Percentiles rank a stretch among this genome's conserved stretches.
These are phyloP conservation scores for Acacia pycnantha DNA, from an alignment of 331 rosid genomes.

Conservation along the genomic window DNA sequence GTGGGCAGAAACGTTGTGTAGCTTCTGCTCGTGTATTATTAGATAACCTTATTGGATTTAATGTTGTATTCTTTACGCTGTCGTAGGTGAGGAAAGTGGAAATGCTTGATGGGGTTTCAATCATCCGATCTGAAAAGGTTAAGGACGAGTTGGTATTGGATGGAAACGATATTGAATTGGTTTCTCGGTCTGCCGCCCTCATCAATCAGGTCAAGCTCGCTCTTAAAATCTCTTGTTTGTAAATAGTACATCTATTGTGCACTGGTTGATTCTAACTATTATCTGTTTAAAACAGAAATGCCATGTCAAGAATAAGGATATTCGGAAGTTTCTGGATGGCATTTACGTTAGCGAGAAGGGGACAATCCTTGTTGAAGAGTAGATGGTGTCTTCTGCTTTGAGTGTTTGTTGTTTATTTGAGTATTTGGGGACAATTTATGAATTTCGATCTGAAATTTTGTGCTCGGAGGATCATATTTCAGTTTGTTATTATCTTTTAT, in stretches of 20 bases:
- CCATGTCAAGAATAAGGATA: conserved; percentile 85
- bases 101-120: conserved; percentile 59
- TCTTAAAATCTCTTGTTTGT: background rate
- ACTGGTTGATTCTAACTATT: background rate
- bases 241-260: background rate
- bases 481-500: background rate
- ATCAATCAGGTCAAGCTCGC: conserved; percentile 48
- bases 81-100: conserved; percentile 68
- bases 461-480: conserved; percentile 6
- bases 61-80: background rate
- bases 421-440: conserved; percentile 15
- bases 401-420: background rate
- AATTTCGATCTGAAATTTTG: conserved; percentile 30
- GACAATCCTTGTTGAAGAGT: conserved; percentile 56
- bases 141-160: conserved; percentile 63
- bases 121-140: conserved; percentile 60
- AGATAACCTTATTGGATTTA: background rate
- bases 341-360: conserved; percentile 84
- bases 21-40: background rate
- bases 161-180: conserved; percentile 67
- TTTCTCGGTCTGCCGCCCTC: conserved; percentile 60
- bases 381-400: background rate
- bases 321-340: conserved; percentile 84
- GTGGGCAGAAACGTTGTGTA: background rate
- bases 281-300: conserved; percentile 61